These are phyloP conservation scores for Cylindrodendrum hubeiense DNA, from an alignment of 2,329 filamentous ascomycete genomes.

Conservation along the genomic window DNA sequence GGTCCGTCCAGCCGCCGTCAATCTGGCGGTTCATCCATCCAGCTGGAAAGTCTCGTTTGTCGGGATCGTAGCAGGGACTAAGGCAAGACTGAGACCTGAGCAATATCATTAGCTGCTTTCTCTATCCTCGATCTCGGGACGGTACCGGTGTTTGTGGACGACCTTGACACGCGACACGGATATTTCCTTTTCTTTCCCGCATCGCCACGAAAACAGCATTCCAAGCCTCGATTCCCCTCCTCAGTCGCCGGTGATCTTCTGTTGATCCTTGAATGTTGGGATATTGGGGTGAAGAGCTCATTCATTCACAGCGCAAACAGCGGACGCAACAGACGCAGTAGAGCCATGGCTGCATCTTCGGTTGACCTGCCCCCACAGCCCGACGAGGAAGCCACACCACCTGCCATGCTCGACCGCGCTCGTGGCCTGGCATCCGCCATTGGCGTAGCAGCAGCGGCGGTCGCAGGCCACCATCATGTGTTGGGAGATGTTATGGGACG, in stretches of 20 bases:
- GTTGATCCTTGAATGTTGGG: background rate
- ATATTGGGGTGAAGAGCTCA: background rate
- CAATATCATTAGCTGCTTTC: constrained; percentile 19
- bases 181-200: background rate
- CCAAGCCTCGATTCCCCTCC: background rate
- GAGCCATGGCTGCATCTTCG: constrained; percentile 42
- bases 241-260: background rate
- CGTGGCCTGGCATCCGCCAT: constrained; percentile 43
- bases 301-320: background rate
- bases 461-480: constrained; percentile 29
- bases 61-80: constrained; percentile 34
- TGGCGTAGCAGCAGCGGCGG: constrained; percentile 41
- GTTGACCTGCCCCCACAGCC: constrained; percentile 41
- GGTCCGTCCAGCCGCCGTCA: constrained; percentile 41
- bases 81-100: constrained; percentile 2
- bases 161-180: background rate
- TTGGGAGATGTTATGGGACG: constrained; percentile 28
- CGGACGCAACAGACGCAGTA: background rate
- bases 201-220: background rate
- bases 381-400: constrained; percentile 39
- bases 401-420: constrained; percentile 41
- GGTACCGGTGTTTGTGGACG: background rate
- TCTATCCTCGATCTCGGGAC: background rate
- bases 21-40: constrained; percentile 25
- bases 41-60: constrained; percentile 16